Evolutionary conservation across 805 yeast genomes (phyloP).

Genomic region (Candida sphagnicola): DNA sequence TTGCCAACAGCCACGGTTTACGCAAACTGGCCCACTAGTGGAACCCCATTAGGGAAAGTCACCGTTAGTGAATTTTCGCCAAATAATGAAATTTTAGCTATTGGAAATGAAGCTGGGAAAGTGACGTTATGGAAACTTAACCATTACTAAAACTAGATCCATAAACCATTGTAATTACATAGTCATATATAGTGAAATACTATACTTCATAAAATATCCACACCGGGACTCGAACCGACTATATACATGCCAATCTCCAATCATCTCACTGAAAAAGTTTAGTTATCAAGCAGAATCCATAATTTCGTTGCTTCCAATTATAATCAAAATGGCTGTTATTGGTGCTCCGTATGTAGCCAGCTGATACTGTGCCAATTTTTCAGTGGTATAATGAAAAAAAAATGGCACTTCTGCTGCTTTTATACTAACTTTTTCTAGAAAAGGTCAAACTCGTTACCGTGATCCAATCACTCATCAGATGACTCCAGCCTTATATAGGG

Average conservation of each 20-base stretch:
- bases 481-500: conserved; percentile 92
- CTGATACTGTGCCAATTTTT: not conserved
- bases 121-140: conserved; percentile 86
- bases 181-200: conserved; percentile 1
- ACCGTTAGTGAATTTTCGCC: conserved; percentile 78
- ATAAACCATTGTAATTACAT: not conserved
- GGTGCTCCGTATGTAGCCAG: conserved; percentile 10
- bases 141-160: conserved; percentile 59
- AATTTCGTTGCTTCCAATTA: not conserved
- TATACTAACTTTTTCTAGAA: conserved; percentile 24
- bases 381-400: not conserved
- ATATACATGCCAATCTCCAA: too few species aligned
- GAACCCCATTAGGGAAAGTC: conserved; percentile 94
- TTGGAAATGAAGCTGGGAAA: conserved; percentile 89
- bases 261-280: too few species aligned
- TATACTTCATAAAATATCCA: too few species aligned
- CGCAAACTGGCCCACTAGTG: conserved; percentile 95
- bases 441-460: conserved; percentile 41
- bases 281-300: too few species aligned
- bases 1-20: conserved; percentile 83
- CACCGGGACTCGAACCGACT: too few species aligned
- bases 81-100: conserved; percentile 74
- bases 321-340: conserved; percentile 7
- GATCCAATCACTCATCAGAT: conserved; percentile 74
- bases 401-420: not conserved